Base-by-base conservation (phyloP, 2,329 filamentous ascomycete genomes). In the Bisporella sp. region DNA sequence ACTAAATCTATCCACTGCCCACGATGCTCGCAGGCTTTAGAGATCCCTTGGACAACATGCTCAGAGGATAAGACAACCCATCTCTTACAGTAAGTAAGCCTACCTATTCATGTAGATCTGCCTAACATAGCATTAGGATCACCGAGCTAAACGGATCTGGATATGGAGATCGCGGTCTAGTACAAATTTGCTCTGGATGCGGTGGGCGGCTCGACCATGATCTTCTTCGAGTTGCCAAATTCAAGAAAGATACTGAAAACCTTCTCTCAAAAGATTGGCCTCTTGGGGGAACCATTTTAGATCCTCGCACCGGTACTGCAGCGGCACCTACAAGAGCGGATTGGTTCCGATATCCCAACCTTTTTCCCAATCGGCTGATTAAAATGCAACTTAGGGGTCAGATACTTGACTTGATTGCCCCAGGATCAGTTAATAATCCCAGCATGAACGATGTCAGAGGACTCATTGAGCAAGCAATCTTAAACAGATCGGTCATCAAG, bases 201-300 rank as follows among this genome's bases (percentile, higher is more conserved):
- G 54, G 60, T 0, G 65, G 68, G 1, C 54, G 54, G 1, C 71
- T 87, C 55, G 74, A 71, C 5, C 80, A 82, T 57, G 75, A 85
- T 44, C 68, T 72, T 2, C 72, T 90, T 1, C 73, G 76, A n/a
- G 74, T 82, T 1, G 71, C 66, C 41, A 85, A 82, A 56, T 87
- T 89, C 58, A 69, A 72, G 45, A 66, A 64, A 11, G 84, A 90
- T 58, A 65, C 77, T 5, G 62, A 72, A 29, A 59, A 61, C 0
- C 69, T 88, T 0, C 57, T 79, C 4, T 52, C 65, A 3, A 57
- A 72, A 4, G 58, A 71, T 11, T 62, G 68, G 1, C 81, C 85
- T 0, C 79, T 91, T 72, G 81, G 84, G 0, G 85, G 87, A 1
- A 89, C 85, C 0, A 64, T 89, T 4, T 71, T 89, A 6, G 71